Evolutionary conservation across 1,284 basidiomycete species (phyloP).

Genomic region (Malassezia dermatis): DNA sequence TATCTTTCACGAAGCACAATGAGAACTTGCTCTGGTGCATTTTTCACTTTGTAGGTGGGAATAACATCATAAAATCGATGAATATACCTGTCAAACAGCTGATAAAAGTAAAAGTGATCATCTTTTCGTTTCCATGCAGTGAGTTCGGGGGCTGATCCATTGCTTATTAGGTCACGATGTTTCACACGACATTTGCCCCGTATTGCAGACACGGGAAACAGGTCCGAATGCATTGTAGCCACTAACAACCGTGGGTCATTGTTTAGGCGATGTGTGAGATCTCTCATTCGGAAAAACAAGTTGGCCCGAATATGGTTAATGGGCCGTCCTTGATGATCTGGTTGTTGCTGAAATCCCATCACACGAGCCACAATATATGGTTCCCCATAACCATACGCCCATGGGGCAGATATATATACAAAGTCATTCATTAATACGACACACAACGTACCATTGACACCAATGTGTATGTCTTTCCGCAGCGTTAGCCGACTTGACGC

Average conservation of each 20-base stretch:
- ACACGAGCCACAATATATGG: conserved; percentile 83
- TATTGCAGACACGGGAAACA: conserved; percentile 81
- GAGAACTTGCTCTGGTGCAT: conserved; percentile 52
- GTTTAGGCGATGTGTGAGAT: conserved; percentile 71
- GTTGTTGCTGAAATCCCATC: conserved; percentile 80
- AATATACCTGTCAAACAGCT: conserved; percentile 91
- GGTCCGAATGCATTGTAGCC: conserved; percentile 87
- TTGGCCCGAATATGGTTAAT: conserved; percentile 62
- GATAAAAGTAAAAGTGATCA: conserved; percentile 87
- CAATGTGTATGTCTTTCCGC: conserved; percentile 30
- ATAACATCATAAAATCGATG: conserved; percentile 97
- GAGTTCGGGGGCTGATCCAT: conserved; percentile 56
- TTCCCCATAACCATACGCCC: conserved; percentile 74
- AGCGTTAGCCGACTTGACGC: conserved; percentile 15
- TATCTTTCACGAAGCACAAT: conserved; percentile 62
- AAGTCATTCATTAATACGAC: not conserved
- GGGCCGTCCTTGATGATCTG: conserved; percentile 55
- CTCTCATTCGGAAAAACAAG: conserved; percentile 83
- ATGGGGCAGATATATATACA: conserved; percentile 73
- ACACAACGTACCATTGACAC: conserved; percentile 29
- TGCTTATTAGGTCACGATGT: conserved; percentile 77
- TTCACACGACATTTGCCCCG: conserved; percentile 82
- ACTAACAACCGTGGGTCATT: conserved; percentile 79
- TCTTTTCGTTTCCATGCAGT: conserved; percentile 89
- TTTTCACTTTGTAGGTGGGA: conserved; percentile 71